Evolutionary conservation across 2,329 filamentous ascomycete species (phyloP).

Genomic region (Xylariaceae sp.): DNA sequence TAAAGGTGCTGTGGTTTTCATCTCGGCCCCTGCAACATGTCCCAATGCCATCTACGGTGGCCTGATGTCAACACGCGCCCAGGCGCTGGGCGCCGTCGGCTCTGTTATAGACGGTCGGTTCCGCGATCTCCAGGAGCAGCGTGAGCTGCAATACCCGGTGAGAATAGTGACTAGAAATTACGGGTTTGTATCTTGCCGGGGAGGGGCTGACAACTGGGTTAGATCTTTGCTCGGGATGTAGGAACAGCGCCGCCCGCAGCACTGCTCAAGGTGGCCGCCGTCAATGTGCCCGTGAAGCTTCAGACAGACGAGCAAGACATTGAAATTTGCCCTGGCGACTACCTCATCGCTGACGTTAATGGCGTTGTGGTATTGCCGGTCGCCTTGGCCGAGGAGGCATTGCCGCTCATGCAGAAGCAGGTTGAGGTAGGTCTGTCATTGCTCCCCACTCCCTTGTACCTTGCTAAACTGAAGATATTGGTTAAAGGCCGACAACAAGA

Average conservation of each 20-base stretch:
- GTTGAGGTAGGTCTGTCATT: conserved; percentile 24
- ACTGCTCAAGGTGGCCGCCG: conserved; percentile 37
- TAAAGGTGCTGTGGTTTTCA: conserved; percentile 42
- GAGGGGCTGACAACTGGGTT: not conserved
- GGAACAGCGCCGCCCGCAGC: conserved; percentile 40
- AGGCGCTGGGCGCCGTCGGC: conserved; percentile 39
- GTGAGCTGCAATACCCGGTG: conserved; percentile 40
- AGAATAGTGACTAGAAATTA: not conserved
- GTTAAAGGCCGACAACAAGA: conserved; percentile 34
- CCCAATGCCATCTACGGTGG: conserved; percentile 51
- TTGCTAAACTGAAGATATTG: not conserved
- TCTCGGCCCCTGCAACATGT: conserved; percentile 40
- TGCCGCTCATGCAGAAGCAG: conserved; percentile 38
- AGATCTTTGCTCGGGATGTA: conserved; percentile 40
- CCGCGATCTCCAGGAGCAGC: conserved; percentile 49
- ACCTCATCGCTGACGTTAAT: conserved; percentile 40
- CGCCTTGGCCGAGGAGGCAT: conserved; percentile 34
- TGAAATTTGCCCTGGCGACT: conserved; percentile 38
- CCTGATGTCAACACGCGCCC: conserved; percentile 46
- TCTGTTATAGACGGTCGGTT: conserved; percentile 48
- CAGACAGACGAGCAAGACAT: conserved; percentile 35
- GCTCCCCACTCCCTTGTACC: not conserved
- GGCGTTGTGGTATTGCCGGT: conserved; percentile 40
- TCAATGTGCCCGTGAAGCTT: conserved; percentile 37
- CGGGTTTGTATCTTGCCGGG: not conserved